These are phyloP conservation scores for Ormosia semicastrata DNA, from an alignment of 306 rosid species.

Conservation along the genomic window DNA sequence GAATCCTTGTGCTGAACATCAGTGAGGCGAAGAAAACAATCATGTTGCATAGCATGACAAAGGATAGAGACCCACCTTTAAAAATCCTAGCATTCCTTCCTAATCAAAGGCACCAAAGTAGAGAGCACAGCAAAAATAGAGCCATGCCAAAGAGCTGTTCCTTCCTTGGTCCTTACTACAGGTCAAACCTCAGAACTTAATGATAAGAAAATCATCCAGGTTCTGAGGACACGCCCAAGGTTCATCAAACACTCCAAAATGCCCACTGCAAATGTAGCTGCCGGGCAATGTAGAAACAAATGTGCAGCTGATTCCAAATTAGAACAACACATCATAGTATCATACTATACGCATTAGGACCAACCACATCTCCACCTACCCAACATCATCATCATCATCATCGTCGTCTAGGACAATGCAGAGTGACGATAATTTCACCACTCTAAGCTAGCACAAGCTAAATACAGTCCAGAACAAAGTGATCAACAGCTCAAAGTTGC, in stretches of 20 bases:
- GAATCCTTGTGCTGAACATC: too few relatives aligned
- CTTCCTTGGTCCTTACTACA: too few relatives aligned
- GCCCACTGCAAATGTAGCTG: not conserved
- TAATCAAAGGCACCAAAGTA: too few relatives aligned
- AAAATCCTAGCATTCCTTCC: too few relatives aligned
- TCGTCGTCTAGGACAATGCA: conserved; percentile 8
- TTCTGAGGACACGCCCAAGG: not conserved
- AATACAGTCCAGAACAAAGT: conserved; percentile 14
- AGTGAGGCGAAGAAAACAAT: too few relatives aligned
- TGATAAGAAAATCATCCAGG: not conserved
- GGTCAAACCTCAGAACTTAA: not conserved
- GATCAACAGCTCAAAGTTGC: conserved; percentile 15
- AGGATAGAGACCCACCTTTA: too few relatives aligned
- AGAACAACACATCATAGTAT: not conserved
- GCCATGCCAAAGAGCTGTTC: too few relatives aligned
- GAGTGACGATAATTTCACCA: not conserved
- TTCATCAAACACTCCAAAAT: not conserved
- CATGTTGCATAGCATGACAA: too few relatives aligned
- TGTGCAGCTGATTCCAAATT: not conserved
- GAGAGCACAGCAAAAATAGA: too few relatives aligned
- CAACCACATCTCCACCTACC: conserved; percentile 25
- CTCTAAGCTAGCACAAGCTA: conserved; percentile 13
- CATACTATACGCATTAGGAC: not conserved
- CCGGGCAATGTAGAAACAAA: not conserved
- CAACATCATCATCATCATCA: conserved; percentile 2